Percentiles rank a stretch among this genome's conserved stretches.
Evolutionary conservation across 176 grass and related monocot genomes (phyloP).

Genomic region (Aegilops sharonensis): DNA sequence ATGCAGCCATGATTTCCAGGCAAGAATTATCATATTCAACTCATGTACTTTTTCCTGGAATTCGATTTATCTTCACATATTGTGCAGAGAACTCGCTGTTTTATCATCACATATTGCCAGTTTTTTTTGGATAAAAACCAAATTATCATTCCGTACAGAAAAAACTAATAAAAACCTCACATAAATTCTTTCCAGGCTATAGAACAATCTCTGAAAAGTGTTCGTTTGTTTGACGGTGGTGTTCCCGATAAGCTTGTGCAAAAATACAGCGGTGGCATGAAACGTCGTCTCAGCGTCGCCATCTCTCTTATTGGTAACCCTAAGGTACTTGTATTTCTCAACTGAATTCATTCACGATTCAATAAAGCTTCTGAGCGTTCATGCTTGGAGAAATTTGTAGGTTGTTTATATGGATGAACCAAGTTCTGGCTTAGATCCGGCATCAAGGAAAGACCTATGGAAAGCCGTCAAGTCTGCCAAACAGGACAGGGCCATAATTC

Average conservation of each 20-base stretch:
- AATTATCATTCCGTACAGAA: not conserved
- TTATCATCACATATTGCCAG: not conserved
- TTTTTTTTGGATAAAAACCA: not conserved
- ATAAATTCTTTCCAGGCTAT: constrained; percentile 57
- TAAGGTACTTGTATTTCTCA: constrained; percentile 42
- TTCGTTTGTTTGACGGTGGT: constrained; percentile 52
- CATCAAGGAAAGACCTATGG: constrained; percentile 77
- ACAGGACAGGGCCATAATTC: constrained; percentile 55
- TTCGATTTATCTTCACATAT: not conserved
- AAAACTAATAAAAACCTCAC: not conserved
- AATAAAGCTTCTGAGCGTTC: not conserved
- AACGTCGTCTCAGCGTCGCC: constrained; percentile 78
- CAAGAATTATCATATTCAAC: not conserved
- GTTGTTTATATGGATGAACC: constrained; percentile 97
- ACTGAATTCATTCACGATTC: not conserved
- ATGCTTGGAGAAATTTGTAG: constrained; percentile 25
- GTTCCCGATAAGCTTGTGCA: constrained; percentile 61
- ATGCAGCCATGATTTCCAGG: not conserved
- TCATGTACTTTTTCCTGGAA: not conserved
- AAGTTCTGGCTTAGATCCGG: constrained; percentile 83
- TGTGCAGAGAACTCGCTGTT: not conserved
- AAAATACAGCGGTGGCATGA: constrained; percentile 92
- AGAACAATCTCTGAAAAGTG: constrained; percentile 66
- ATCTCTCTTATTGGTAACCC: constrained; percentile 75
- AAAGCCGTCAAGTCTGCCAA: constrained; percentile 60